phyloP scores from a whole-genome alignment of 768 basidiomycete genomes.

The Macrolepiota dolichaula region DNA sequence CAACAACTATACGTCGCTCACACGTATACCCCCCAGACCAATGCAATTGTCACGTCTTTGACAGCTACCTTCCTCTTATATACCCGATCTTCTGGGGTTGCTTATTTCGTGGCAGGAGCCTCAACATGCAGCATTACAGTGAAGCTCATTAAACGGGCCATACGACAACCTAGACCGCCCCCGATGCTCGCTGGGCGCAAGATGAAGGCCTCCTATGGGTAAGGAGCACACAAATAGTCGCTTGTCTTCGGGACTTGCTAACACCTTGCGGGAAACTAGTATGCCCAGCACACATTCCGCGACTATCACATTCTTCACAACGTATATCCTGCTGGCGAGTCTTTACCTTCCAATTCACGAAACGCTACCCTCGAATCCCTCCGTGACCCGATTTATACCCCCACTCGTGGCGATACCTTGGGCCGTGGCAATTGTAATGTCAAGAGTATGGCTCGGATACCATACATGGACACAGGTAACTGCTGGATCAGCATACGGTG shows the following conservation, averaged over 20 bases:
- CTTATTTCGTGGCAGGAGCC: slow-evolving; percentile 59
- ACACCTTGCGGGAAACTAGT: slow-evolving; percentile 30
- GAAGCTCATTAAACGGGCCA: slow-evolving; percentile 55
- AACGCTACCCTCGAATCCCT: slow-evolving; percentile 36
- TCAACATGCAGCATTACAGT: slow-evolving; percentile 53
- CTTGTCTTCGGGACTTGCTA: background rate
- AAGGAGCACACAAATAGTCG: slow-evolving; percentile 19
- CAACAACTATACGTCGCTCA: background rate
- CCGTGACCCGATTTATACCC: slow-evolving; percentile 37
- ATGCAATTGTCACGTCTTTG: slow-evolving; percentile 48
- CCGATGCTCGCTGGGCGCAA: slow-evolving; percentile 24
- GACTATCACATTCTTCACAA: slow-evolving; percentile 59
- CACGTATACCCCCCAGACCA: slow-evolving; percentile 43
- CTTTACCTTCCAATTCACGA: slow-evolving; percentile 56
- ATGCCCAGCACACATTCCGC: slow-evolving; percentile 87
- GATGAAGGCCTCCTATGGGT: slow-evolving; percentile 69
- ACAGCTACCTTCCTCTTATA: slow-evolving; percentile 50
- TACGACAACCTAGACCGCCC: slow-evolving; percentile 65
- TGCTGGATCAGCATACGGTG: slow-evolving; percentile 56
- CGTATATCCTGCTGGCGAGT: slow-evolving; percentile 57
- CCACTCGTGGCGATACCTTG: slow-evolving; percentile 51
- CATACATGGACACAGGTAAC: slow-evolving; percentile 71
- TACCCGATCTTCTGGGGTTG: slow-evolving; percentile 59
- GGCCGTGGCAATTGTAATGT: slow-evolving; percentile 52
- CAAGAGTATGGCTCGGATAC: slow-evolving; percentile 73